Base-by-base conservation (phyloP, 805 yeast species). In the Metschnikowia bowlesiae region DNA sequence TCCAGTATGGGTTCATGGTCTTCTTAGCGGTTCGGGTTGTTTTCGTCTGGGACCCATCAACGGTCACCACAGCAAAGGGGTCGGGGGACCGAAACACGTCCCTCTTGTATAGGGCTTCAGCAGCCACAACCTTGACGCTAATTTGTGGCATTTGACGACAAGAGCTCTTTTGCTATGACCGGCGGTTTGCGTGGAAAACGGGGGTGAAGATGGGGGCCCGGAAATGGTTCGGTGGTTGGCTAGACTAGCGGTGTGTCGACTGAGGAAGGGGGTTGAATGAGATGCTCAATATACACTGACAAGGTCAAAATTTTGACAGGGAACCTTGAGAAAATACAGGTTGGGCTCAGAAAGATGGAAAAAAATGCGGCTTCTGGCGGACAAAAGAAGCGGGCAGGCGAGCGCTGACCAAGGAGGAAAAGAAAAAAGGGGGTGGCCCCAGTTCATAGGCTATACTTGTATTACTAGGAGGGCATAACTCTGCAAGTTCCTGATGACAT, bases 1-100 rank as follows among this genome's bases (percentile, higher is more conserved):
- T 91, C 99, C 99, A 94, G 70, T 91, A 94, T 9, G 99, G 99
- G 63, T 94, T 89, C 59, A 92, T 74, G 2, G 98, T 94, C 70
- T 89, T 90, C 63, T 89, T 89, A 31, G 95, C 94, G 34, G 96
- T 94, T 46, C 89, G 83, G 1, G 99, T 94, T 16, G 97, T 87
- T 64, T 89, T 89, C 1, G 98, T 94, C 66, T 94, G 99, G 18
- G 88, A 84, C 4, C 98, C 98, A 68, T 94, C 99, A n/a, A 94
- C 91, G 10, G 98, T 92, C 54, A 94, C 75, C 34, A 94, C 98
- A 1, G 97, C 97, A 72, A 94, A 94, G 9, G 99, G 99, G 68
- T 94, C 99, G 2, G 99, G 99, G 54, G 91, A 87, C 50, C 96
- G 83, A 66, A 91, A 89, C 26, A 94, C 91, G 68, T 94, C 99